Percentiles rank a stretch among this genome's conserved stretches.
phyloP scores from a whole-genome alignment of 1,284 basidiomycete genomes.

The Ustilago shanxiensis region DNA sequence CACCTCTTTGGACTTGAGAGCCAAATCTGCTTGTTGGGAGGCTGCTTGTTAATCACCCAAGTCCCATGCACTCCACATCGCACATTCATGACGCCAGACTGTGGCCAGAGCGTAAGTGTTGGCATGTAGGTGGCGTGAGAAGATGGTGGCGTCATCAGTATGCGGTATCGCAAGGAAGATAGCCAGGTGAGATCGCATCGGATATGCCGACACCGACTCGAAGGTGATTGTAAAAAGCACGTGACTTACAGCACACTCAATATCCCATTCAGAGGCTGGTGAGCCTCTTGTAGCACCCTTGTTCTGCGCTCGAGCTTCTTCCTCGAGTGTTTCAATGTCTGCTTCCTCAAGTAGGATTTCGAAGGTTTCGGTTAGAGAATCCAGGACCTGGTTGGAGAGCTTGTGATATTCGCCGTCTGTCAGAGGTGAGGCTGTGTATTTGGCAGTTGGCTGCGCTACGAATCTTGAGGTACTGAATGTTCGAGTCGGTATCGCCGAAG shows the following conservation, averaged over 20 bases:
- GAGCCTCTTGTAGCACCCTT: constrained; percentile 31
- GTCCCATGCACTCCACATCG: constrained; percentile 85
- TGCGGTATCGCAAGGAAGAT: background rate
- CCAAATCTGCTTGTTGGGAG: constrained; percentile 99
- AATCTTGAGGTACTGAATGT: constrained; percentile 15
- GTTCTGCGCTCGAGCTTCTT: constrained; percentile 17
- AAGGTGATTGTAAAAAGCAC: background rate
- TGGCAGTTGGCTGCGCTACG: constrained; percentile 27
- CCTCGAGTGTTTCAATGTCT: constrained; percentile 59
- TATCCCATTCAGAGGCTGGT: constrained; percentile 78
- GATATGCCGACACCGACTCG: constrained; percentile 4
- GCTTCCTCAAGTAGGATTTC: constrained; percentile 81
- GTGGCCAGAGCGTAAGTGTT: constrained; percentile 2
- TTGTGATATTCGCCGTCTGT: constrained; percentile 80
- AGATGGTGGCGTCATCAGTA: constrained; percentile 8
- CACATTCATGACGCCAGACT: constrained; percentile 92
- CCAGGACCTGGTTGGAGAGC: constrained; percentile 86
- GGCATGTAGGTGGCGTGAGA: background rate
- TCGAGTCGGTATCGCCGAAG: background rate
- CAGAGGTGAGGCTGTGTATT: constrained; percentile 70
- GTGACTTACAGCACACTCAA: constrained; percentile 90
- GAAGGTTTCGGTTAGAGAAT: constrained; percentile 81
- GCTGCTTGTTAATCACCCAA: constrained; percentile 99
- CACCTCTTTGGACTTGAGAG: constrained; percentile 81
- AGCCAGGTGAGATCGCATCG: background rate